Conservation (phyloP, 768 basidiomycete species). For the Sporobolomyces pararoseus region DNA sequence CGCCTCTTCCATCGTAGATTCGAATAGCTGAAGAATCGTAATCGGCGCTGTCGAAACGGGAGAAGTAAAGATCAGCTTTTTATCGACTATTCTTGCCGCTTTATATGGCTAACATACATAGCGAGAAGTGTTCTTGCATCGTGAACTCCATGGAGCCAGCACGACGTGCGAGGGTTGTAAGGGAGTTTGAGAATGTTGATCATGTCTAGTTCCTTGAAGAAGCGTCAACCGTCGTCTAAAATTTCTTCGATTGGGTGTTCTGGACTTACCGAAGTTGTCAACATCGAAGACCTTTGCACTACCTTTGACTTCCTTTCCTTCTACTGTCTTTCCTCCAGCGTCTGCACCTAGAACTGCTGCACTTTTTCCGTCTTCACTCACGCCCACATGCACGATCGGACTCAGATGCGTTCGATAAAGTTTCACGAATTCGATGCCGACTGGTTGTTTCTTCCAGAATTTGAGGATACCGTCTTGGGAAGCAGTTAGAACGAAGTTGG, state of each 20-base stretch:
- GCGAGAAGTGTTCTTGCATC: conserved; percentile 84
- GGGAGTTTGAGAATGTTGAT: conserved; percentile 93
- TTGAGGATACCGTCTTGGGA: conserved; percentile 93
- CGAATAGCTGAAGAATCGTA: conserved; percentile 67
- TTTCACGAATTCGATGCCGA: conserved; percentile 96
- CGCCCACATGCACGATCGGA: conserved; percentile 72
- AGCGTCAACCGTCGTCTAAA: neutral
- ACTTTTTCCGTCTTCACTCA: conserved; percentile 83
- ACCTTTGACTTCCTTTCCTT: conserved; percentile 51
- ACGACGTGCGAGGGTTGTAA: conserved; percentile 79
- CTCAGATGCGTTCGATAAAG: conserved; percentile 89
- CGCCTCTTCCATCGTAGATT: conserved; percentile 88
- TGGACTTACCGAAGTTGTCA: conserved; percentile 81
- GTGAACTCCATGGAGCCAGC: conserved; percentile 89
- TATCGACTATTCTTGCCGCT: neutral
- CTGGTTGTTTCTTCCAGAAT: conserved; percentile 95
- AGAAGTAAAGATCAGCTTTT: neutral
- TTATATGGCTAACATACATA: conserved; percentile 59
- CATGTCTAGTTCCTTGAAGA: conserved; percentile 81
- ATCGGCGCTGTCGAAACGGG: conserved; percentile 63
- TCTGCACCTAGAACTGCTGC: conserved; percentile 91
- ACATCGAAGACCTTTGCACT: conserved; percentile 95
- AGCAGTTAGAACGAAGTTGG: conserved; percentile 88
- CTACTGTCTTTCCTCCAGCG: conserved; percentile 31
- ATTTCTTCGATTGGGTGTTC: neutral